Evolutionary conservation across 1,139 yeast species (phyloP).

Genomic region (Yamadazyma songkhlaensis): DNA sequence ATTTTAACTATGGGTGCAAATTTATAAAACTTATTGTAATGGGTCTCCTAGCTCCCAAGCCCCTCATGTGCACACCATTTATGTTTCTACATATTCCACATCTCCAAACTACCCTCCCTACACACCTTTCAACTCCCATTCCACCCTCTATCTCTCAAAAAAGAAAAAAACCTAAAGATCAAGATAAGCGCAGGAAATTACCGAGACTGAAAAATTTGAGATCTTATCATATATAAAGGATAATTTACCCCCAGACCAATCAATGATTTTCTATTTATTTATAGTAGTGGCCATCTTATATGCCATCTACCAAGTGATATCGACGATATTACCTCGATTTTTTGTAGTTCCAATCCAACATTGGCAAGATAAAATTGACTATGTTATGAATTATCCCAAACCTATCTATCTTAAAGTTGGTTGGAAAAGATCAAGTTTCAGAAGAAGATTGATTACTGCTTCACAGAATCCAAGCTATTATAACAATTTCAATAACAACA

Average conservation of each 20-base stretch:
- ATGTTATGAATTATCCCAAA: conserved; percentile 31
- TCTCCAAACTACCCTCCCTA: too few relatives aligned
- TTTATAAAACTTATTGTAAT: too few relatives aligned
- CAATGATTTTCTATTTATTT: neutral
- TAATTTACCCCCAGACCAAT: neutral
- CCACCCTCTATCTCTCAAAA: too few relatives aligned
- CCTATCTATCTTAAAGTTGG: conserved; percentile 39
- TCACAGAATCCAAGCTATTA: conserved; percentile 48
- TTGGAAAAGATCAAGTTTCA: conserved; percentile 39
- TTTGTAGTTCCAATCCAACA: conserved; percentile 44
- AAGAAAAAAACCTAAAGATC: too few relatives aligned
- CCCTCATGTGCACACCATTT: too few relatives aligned
- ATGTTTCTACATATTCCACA: too few relatives aligned
- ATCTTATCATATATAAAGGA: too few relatives aligned
- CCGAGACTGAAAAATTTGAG: too few relatives aligned
- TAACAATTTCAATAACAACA: conserved; percentile 42
- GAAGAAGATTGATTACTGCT: conserved; percentile 55
- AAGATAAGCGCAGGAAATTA: too few relatives aligned
- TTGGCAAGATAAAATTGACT: conserved; percentile 39
- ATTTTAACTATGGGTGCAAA: too few relatives aligned
- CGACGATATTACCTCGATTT: conserved; percentile 31
- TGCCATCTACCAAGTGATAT: neutral
- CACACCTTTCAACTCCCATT: too few relatives aligned
- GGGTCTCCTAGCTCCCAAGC: too few relatives aligned
- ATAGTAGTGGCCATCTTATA: neutral